These are phyloP conservation scores for Pinus albicaulis DNA, from an alignment of 75 land plant genomes.

Conservation along the genomic window DNA sequence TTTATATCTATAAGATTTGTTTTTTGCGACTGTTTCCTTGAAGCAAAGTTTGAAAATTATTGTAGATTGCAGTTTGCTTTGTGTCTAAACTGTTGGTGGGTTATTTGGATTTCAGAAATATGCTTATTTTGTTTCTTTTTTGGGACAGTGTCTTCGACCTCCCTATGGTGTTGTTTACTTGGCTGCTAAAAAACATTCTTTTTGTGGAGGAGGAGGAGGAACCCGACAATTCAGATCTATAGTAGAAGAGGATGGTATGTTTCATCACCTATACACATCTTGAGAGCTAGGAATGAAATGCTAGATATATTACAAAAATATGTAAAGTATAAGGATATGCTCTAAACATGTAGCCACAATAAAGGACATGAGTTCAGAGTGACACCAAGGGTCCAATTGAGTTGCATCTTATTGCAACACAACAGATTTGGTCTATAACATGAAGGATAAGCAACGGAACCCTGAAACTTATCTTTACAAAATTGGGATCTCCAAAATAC, in stretches of 20 bases:
- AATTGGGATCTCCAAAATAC: too few relatives aligned
- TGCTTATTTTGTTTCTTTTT: not conserved
- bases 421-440: too few relatives aligned
- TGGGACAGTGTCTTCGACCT: slow-evolving; percentile 68
- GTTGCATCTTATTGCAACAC: too few relatives aligned
- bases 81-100: not conserved
- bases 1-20: not conserved
- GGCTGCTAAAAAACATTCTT: slow-evolving; percentile 64
- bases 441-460: too few relatives aligned
- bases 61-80: not conserved
- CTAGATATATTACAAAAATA: too few relatives aligned
- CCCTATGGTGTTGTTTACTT: slow-evolving; percentile 78
- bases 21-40: not conserved
- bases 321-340: too few relatives aligned
- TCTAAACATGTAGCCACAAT: too few relatives aligned
- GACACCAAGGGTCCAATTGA: too few relatives aligned
- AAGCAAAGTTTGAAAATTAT: not conserved
- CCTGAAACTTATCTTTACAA: too few relatives aligned
- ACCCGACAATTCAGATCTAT: slow-evolving; percentile 50
- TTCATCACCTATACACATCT: not conserved
- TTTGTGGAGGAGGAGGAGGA: slow-evolving; percentile 43
- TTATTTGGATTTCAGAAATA: not conserved
- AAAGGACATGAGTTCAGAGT: too few relatives aligned
- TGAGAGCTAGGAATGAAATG: too few relatives aligned
- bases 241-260: slow-evolving; percentile 67